Evolutionary conservation across 176 grass and related monocot genomes (phyloP), one percentile per base, ranked within the genome.

Genomic region (Stipa capillata): DNA sequence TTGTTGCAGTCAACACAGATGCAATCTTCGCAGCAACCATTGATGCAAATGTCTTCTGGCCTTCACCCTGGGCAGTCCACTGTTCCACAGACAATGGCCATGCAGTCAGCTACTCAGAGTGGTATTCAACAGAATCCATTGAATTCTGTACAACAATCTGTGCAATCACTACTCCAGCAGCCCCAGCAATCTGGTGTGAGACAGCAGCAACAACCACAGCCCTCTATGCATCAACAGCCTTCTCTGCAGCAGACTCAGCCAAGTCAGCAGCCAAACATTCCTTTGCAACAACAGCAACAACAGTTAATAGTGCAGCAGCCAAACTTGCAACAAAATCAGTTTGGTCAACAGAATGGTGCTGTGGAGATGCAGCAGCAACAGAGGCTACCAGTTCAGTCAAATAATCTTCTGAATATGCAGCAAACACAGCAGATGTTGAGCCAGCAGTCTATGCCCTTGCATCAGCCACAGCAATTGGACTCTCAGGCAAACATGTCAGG

Each of bases 111-210:
- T 59, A 49, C 57, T 50, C 87, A 84, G 49, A 50, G 72, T 69
- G 82, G 78, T 80, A 76, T 85, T 75, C 84, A 85, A 61, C 93
- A 93, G 55, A 90, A 88, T 73, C 66, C 82, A 6, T 33, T 93
- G 35, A 97, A 86, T 63, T 78, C 93, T 13, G 77, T 97, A 24
- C 93, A 92, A 64, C 93, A 97, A 74, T 82, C 90, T 63, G 86
- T 86, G 59, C 82, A 77, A 72, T 77, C 90, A 57, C 69, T 92
- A 71, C 89, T 89, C 61, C 93, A 96, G 70, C 85, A 88, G 74
- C 93, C 91, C 68, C 51, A 79, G 36, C 79, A 89, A 39, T 87
- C 90, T 77, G 69, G 81, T 85, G 70, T 63, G 14, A 88, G 91
- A 69, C 90, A 88, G 72, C 93, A 88, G 72, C 90, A 93, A 29